Conservation (phyloP, 768 basidiomycete genomes). For the Pisolithus albus region DNA sequence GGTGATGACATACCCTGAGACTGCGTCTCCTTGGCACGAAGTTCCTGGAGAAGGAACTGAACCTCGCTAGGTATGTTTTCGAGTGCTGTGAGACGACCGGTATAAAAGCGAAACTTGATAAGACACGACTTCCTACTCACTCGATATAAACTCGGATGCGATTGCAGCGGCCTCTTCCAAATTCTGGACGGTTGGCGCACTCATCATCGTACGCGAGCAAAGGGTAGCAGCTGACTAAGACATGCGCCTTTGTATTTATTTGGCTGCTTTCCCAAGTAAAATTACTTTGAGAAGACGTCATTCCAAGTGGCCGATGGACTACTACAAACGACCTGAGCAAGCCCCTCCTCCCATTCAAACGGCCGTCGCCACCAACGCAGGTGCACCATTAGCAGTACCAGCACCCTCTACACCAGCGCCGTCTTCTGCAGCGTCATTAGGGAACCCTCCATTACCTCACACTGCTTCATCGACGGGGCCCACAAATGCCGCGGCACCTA, state of each 20-base stretch:
- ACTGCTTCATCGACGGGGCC: background rate
- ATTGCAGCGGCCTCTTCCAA: slow-evolving; percentile 45
- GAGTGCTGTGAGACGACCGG: slow-evolving; percentile 28
- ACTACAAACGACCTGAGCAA: background rate
- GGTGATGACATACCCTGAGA: slow-evolving; percentile 31
- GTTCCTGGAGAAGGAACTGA: slow-evolving; percentile 42
- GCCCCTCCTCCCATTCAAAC: background rate
- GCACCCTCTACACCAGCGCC: background rate
- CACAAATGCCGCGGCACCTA: background rate
- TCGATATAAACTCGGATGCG: slow-evolving; percentile 43
- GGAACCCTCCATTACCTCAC: background rate
- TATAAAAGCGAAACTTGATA: background rate
- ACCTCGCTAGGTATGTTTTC: slow-evolving; percentile 47
- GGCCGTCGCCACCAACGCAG: background rate
- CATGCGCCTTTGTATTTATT: too few species aligned
- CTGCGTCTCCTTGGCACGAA: slow-evolving; percentile 37
- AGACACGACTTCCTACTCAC: slow-evolving; percentile 23
- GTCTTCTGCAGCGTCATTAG: background rate
- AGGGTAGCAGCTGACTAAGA: background rate
- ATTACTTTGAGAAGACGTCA: too few species aligned
- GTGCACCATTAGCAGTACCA: background rate
- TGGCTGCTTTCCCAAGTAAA: too few species aligned
- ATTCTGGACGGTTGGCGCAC: slow-evolving; percentile 28
- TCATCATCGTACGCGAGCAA: slow-evolving; percentile 13
- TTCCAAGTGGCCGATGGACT: background rate